Conservation (phyloP, 2,329 filamentous ascomycete genomes). For the Ophiocordyceps robertsii region DNA sequence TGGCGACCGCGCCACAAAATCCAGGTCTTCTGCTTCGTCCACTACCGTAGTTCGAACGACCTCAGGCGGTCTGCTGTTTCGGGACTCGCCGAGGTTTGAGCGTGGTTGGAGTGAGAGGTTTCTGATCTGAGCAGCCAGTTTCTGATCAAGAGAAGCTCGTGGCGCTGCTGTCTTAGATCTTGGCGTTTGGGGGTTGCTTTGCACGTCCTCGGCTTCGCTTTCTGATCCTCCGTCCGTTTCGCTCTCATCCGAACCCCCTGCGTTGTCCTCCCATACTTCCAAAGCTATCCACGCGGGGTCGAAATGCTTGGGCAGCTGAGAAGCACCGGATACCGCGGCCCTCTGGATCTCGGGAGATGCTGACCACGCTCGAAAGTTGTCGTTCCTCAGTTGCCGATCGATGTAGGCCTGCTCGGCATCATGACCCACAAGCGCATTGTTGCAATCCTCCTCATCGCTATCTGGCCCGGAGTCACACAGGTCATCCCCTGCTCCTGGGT, state of each 20-base stretch:
- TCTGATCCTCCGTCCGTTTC: constrained; percentile 24
- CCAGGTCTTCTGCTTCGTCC: constrained; percentile 8
- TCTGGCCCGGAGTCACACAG: not conserved
- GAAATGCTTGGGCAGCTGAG: constrained; percentile 51
- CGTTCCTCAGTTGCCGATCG: constrained; percentile 27
- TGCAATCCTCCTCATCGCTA: not conserved
- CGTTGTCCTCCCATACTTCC: constrained; percentile 62
- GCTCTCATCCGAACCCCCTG: constrained; percentile 19
- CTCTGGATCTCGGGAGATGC: not conserved
- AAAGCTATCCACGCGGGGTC: constrained; percentile 88
- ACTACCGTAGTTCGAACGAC: not conserved
- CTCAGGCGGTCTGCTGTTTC: not conserved
- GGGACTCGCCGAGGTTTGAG: constrained; percentile 2
- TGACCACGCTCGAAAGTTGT: constrained; percentile 3
- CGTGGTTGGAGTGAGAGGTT: constrained; percentile 20
- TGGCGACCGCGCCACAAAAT: constrained; percentile 27
- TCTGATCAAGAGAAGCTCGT: constrained; percentile 20
- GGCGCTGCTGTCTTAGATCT: constrained; percentile 2
- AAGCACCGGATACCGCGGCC: not conserved
- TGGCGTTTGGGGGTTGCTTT: constrained; percentile 8
- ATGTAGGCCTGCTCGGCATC: constrained; percentile 28
- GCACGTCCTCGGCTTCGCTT: constrained; percentile 26
- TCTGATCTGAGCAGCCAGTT: constrained; percentile 25
- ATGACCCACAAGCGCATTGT: not conserved
- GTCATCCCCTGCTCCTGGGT: constrained; percentile 20